Conservation (phyloP, 2,329 filamentous ascomycete genomes). For the Elsinoe batatas region DNA sequence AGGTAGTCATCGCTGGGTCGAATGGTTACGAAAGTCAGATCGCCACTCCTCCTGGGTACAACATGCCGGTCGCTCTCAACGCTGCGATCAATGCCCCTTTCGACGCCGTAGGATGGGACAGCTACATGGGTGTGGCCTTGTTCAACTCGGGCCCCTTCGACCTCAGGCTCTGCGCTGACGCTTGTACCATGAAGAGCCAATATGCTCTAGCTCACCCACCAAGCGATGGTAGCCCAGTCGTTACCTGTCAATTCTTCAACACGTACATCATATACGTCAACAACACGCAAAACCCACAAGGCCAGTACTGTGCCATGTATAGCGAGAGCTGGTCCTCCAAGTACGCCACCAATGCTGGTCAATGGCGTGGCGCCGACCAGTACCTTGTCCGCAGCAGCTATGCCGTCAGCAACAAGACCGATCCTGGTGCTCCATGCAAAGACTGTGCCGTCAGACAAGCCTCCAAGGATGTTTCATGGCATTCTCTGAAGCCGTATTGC, state of each 20-base stretch:
- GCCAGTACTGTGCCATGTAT: conserved; percentile 24
- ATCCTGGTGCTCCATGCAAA: conserved; percentile 13
- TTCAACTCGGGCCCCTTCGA: conserved; percentile 26
- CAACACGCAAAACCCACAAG: conserved; percentile 17
- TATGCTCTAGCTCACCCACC: conserved; percentile 17
- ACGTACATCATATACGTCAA: conserved; percentile 18
- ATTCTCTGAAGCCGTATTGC: conserved; percentile 17
- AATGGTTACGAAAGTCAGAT: conserved; percentile 15
- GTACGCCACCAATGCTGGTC: conserved; percentile 19
- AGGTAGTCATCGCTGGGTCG: conserved; percentile 16
- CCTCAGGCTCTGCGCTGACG: conserved; percentile 24
- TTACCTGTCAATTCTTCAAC: conserved; percentile 20
- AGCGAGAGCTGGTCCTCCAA: conserved; percentile 16
- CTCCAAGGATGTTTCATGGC: conserved; percentile 15
- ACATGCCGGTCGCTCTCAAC: conserved; percentile 16
- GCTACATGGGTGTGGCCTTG: conserved; percentile 22
- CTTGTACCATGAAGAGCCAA: conserved; percentile 18
- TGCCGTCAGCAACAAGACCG: conserved; percentile 15
- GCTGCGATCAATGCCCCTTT: conserved; percentile 22
- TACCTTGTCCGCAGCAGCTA: conserved; percentile 17
- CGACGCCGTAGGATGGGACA: conserved; percentile 21
- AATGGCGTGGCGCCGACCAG: conserved; percentile 17
- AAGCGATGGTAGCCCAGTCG: conserved; percentile 17
- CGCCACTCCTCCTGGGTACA: conserved; percentile 16
- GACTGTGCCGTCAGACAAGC: conserved; percentile 17